Percentiles rank a stretch among this genome's conserved stretches.
Conservation (phyloP, 2,329 filamentous ascomycete species). For the Penicillium glabrum region DNA sequence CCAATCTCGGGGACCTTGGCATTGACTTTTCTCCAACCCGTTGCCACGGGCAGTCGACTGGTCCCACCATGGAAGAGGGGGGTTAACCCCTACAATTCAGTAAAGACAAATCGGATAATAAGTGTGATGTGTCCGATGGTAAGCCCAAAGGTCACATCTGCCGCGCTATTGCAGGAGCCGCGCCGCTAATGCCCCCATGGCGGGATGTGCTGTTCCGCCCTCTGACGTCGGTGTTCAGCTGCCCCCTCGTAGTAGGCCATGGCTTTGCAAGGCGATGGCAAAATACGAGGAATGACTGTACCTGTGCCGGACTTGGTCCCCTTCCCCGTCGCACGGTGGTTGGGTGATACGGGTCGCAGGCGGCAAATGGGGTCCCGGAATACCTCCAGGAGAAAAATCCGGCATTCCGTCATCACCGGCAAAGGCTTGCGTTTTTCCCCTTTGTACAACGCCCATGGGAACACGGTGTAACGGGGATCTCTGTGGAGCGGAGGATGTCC, state of each 20-base stretch:
- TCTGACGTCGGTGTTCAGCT: slow-evolving; percentile 31
- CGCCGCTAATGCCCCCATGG: slow-evolving; percentile 24
- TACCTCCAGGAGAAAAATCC: slow-evolving; percentile 3
- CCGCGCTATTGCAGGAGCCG: slow-evolving; percentile 26
- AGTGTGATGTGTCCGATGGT: slow-evolving; percentile 26
- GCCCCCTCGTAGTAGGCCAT: slow-evolving; percentile 4
- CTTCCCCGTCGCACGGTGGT: slow-evolving; percentile 6
- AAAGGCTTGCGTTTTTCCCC: neutral
- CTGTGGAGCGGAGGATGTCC: slow-evolving; percentile 2
- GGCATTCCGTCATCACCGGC: slow-evolving; percentile 7
- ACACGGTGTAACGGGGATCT: neutral
- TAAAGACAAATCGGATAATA: neutral
- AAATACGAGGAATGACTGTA: slow-evolving; percentile 12
- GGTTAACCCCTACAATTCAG: neutral
- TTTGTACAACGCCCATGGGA: neutral
- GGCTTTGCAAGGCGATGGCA: slow-evolving; percentile 6
- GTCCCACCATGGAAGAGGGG: slow-evolving; percentile 3
- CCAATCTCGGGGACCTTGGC: neutral
- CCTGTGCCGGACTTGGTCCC: neutral
- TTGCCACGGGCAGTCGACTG: neutral
- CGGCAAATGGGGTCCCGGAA: slow-evolving; percentile 2
- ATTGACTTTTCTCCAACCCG: neutral
- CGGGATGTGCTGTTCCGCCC: slow-evolving; percentile 20
- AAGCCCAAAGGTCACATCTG: slow-evolving; percentile 12
- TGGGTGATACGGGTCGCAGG: slow-evolving; percentile 18